These are phyloP conservation scores for Cocos nucifera DNA, from an alignment of 176 grass and related monocot genomes.

Conservation along the genomic window DNA sequence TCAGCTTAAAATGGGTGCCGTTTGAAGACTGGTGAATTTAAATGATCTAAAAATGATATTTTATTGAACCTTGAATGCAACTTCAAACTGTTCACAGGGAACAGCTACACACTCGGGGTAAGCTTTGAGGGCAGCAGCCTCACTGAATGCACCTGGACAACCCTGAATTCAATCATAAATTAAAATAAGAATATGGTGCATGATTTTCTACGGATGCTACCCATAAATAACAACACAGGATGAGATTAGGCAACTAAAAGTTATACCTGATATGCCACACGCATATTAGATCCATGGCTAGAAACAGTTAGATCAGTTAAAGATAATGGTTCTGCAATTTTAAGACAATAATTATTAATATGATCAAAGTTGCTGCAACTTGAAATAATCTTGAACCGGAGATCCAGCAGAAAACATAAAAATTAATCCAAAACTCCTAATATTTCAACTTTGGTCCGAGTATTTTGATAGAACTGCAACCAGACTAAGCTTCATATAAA, in stretches of 20 bases:
- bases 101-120: constrained; percentile 37
- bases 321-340: constrained; percentile 32
- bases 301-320: constrained; percentile 26
- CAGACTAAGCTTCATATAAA: no score
- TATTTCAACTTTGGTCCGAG: no score
- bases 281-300: constrained; percentile 27
- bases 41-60: no score
- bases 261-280: constrained; percentile 52
- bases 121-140: constrained; percentile 42
- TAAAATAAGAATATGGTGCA: no score
- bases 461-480: no score
- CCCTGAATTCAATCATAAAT: constrained; percentile 29
- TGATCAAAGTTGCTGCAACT: no score
- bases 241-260: background rate
- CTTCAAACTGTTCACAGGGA: constrained; percentile 48
- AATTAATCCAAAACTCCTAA: no score
- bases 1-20: background rate
- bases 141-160: constrained; percentile 36
- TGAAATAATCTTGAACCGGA: no score
- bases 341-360: background rate
- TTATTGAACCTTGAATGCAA: constrained; percentile 37
- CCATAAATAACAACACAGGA: background rate
- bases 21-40: no score
- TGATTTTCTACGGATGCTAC: no score
- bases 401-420: no score